phyloP scores from a whole-genome alignment of 129 eudicot genomes.

The Scalesia atractyloides region DNA sequence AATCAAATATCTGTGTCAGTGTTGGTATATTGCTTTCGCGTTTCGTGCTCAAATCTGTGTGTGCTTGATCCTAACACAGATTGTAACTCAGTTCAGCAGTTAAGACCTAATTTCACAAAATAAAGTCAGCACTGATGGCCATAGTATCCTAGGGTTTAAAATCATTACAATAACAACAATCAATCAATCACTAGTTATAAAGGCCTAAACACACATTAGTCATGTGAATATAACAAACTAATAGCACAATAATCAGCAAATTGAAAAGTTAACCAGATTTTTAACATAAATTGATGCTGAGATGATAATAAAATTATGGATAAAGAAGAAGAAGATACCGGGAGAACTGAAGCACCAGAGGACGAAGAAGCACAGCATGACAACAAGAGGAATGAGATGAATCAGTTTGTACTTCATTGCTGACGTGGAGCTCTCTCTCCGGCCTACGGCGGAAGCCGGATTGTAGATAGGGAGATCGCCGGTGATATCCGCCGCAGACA shows the following conservation, averaged over 20 bases:
- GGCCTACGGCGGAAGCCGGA: constrained; percentile 30
- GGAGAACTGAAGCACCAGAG: constrained; percentile 38
- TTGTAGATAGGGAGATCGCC: constrained; percentile 37
- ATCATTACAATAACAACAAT: constrained; percentile 11
- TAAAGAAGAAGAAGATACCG: constrained; percentile 12
- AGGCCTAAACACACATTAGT: neutral
- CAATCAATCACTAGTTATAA: constrained; percentile 1
- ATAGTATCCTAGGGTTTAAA: constrained; percentile 14
- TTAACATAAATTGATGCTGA: neutral
- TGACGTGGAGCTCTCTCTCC: constrained; percentile 25
- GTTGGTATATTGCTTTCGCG: too few relatives aligned
- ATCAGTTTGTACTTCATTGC: constrained; percentile 16
- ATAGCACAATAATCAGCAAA: neutral
- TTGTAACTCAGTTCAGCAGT: neutral
- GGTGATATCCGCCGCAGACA: constrained; percentile 33
- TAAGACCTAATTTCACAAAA: neutral
- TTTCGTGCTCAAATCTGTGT: too few relatives aligned
- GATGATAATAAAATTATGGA: neutral
- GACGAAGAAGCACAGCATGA: constrained; percentile 34
- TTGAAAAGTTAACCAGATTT: neutral
- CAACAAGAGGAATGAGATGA: constrained; percentile 41
- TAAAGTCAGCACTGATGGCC: too few relatives aligned
- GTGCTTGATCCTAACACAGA: neutral
- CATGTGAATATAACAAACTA: neutral
- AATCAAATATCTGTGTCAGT: too few relatives aligned